phyloP scores from a whole-genome alignment of 495 filamentous ascomycete species.

The Xylaria sp. region DNA sequence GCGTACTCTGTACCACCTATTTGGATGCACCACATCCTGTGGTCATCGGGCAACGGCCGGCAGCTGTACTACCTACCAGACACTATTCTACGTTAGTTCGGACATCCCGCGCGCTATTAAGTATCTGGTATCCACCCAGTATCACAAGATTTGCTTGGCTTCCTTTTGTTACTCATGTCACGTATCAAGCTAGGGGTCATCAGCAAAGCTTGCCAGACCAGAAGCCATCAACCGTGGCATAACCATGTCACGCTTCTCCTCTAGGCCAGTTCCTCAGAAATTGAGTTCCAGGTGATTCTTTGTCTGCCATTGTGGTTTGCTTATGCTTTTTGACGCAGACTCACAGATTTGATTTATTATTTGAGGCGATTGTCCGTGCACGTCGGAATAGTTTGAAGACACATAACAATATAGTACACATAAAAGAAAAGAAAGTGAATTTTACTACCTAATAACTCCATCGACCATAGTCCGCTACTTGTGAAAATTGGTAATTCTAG shows the following conservation, averaged over 20 bases:
- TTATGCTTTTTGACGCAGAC: background rate
- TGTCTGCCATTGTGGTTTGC: background rate
- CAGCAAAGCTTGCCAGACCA: background rate
- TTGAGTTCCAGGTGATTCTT: background rate
- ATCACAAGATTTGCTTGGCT: background rate
- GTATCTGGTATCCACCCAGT: background rate
- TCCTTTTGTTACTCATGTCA: background rate
- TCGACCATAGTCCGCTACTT: slow-evolving; percentile 13
- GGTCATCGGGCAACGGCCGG: background rate
- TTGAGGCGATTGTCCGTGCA: background rate
- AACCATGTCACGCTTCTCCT: background rate
- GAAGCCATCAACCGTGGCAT: background rate
- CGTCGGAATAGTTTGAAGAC: too few species aligned
- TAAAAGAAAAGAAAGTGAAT: slow-evolving; percentile 26
- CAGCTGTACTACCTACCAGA: background rate
- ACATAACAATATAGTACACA: slow-evolving; percentile 14
- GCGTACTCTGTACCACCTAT: background rate
- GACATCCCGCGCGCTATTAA: background rate
- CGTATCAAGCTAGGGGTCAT: background rate
- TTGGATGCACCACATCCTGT: background rate
- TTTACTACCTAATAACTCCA: slow-evolving; percentile 29
- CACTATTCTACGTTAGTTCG: background rate
- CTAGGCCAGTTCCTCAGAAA: background rate
- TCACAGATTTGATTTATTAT: background rate
- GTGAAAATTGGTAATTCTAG: slow-evolving; percentile 17